phyloP scores from a whole-genome alignment of 1,284 basidiomycete species.

The Cutaneotrichosporon cyanovorans region DNA sequence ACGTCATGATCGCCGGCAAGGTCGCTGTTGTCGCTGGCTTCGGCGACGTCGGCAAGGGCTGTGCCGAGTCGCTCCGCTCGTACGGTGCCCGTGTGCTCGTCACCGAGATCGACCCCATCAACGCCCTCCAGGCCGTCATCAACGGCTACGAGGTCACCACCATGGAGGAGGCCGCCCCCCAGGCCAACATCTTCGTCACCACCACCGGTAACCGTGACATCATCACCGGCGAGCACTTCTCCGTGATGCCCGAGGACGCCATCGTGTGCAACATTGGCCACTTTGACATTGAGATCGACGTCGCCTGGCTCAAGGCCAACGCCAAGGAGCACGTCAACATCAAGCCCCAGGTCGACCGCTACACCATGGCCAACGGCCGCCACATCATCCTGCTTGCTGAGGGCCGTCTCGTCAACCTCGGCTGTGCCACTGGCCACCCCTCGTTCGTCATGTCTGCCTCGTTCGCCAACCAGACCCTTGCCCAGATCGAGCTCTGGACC shows the following conservation, averaged over 20 bases:
- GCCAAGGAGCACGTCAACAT: constrained; percentile 80
- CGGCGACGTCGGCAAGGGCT: constrained; percentile 99
- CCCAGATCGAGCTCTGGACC: constrained; percentile 98
- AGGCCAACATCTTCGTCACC: constrained; percentile 91
- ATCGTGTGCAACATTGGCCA: constrained; percentile 93
- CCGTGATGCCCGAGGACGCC: constrained; percentile 93
- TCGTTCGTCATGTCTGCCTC: constrained; percentile 98
- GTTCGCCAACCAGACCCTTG: constrained; percentile 97
- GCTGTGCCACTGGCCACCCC: constrained; percentile 83
- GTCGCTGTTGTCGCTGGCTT: constrained; percentile 97
- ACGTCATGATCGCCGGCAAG: constrained; percentile 99
- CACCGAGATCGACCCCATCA: constrained; percentile 99
- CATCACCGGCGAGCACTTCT: constrained; percentile 87
- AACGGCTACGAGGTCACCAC: constrained; percentile 97
- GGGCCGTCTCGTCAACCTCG: constrained; percentile 97
- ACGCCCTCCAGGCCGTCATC: constrained; percentile 99
- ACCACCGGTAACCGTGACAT: constrained; percentile 99
- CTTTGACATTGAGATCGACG: constrained; percentile 98
- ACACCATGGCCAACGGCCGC: constrained; percentile 80
- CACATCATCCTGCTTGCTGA: constrained; percentile 97
- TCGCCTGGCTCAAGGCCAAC: constrained; percentile 95
- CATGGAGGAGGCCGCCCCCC: constrained; percentile 92
- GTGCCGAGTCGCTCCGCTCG: constrained; percentile 91
- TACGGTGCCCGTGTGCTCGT: constrained; percentile 95
- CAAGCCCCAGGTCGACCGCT: constrained; percentile 99